Percentiles rank a stretch among this genome's conserved stretches.
phyloP scores from a whole-genome alignment of 2,329 filamentous ascomycete genomes.

The Penicillium psychrosexuale region DNA sequence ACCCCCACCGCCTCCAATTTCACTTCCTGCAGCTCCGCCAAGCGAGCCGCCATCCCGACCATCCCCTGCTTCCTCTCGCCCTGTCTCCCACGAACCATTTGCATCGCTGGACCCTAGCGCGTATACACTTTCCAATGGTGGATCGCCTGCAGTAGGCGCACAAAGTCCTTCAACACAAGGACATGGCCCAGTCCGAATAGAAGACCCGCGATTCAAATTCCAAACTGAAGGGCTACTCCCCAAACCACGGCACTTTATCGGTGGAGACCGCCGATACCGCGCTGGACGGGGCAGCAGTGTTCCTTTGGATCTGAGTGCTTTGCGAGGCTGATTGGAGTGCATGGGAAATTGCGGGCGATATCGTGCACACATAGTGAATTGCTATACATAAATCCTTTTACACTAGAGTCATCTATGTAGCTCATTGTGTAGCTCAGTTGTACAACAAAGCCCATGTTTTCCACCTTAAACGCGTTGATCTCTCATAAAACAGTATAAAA shows the following conservation, averaged over 20 bases:
- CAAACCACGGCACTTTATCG: constrained; percentile 76
- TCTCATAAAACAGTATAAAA: not conserved
- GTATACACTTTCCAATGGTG: constrained; percentile 70
- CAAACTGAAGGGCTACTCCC: constrained; percentile 77
- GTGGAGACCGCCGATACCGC: constrained; percentile 74
- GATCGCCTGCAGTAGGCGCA: constrained; percentile 28
- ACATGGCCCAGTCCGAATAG: constrained; percentile 53
- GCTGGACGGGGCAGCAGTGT: constrained; percentile 93
- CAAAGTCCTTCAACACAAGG: constrained; percentile 27
- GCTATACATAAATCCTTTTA: constrained; percentile 12
- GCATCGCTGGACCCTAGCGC: constrained; percentile 71
- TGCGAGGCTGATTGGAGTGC: constrained; percentile 30
- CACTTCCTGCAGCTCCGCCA: constrained; percentile 38
- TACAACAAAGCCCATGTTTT: not conserved
- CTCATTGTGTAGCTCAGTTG: not conserved
- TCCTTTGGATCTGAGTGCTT: constrained; percentile 69
- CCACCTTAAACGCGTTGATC: not conserved
- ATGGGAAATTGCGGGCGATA: constrained; percentile 25
- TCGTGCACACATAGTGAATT: constrained; percentile 26
- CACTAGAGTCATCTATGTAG: not conserved
- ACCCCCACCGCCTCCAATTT: constrained; percentile 33
- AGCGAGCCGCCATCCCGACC: constrained; percentile 45
- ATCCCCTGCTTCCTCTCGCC: constrained; percentile 38
- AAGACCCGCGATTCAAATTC: constrained; percentile 83
- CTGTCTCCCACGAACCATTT: constrained; percentile 46